Conservation (phyloP, 805 yeast genomes). For the Myxozyma monticola region DNA sequence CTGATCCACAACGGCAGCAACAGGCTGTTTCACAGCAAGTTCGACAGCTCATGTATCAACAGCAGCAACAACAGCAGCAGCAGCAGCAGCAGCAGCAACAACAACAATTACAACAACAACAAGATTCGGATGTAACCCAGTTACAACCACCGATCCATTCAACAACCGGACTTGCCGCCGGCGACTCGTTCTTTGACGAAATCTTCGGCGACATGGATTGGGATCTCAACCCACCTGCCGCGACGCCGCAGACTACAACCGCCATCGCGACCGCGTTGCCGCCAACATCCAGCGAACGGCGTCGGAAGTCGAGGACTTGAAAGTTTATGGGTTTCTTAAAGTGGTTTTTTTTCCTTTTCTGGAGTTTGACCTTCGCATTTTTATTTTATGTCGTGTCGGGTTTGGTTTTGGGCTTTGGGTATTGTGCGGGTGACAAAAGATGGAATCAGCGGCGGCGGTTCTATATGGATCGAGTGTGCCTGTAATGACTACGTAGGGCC, state of each 20-base stretch:
- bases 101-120: slow-evolving; percentile 7
- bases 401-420: no score
- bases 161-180: slow-evolving; percentile 1
- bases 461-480: no score
- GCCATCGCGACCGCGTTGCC: not conserved
- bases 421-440: no score
- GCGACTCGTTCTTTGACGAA: slow-evolving; percentile 25
- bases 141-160: not conserved
- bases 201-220: slow-evolving; percentile 26
- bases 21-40: slow-evolving; percentile 2
- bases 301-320: not conserved
- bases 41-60: slow-evolving; percentile 6
- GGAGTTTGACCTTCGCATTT: not conserved
- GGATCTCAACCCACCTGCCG: slow-evolving; percentile 13
- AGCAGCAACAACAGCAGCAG: slow-evolving; percentile 13
- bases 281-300: not conserved
- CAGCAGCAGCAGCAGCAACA: slow-evolving; percentile 12
- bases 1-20: slow-evolving; percentile 12
- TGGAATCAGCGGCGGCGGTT: no score
- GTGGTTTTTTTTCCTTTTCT: not conserved
- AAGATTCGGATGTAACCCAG: not conserved
- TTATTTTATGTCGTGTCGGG: no score
- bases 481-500: no score
- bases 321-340: not conserved
- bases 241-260: not conserved